phyloP scores from a whole-genome alignment of 2,329 filamentous ascomycete genomes.

The Beauveria brongniartii region DNA sequence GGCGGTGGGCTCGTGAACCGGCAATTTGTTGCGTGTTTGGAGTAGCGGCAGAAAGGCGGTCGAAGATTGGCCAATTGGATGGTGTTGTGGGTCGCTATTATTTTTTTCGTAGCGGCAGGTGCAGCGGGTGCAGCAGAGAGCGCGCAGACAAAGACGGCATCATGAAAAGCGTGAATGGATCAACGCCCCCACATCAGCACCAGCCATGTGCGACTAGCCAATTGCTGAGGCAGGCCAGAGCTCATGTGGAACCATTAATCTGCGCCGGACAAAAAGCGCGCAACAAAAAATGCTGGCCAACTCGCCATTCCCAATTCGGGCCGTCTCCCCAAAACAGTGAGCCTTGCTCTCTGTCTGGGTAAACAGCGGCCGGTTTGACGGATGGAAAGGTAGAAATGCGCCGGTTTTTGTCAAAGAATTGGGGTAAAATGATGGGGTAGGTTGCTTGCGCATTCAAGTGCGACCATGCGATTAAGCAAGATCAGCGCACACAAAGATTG shows the following conservation, averaged over 20 bases:
- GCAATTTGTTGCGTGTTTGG: neutral
- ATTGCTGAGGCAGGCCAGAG: slow-evolving; percentile 20
- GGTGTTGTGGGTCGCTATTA: neutral
- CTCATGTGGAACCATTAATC: slow-evolving; percentile 28
- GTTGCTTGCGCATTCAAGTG: slow-evolving; percentile 3
- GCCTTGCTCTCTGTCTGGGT: slow-evolving; percentile 4
- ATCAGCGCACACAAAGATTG: neutral
- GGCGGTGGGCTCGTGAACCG: neutral
- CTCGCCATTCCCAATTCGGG: slow-evolving; percentile 7
- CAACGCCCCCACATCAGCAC: slow-evolving; percentile 18
- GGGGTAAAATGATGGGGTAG: neutral
- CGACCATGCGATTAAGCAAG: neutral
- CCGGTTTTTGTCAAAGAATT: neutral
- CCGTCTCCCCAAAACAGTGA: slow-evolving; percentile 13
- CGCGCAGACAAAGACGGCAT: neutral
- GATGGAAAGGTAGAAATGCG: neutral
- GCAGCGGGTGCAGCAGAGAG: neutral
- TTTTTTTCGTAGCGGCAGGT: slow-evolving; percentile 1
- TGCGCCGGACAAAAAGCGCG: slow-evolving; percentile 22
- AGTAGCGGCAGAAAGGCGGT: neutral
- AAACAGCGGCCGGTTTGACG: neutral
- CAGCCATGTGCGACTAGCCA: slow-evolving; percentile 19
- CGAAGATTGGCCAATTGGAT: slow-evolving; percentile 7
- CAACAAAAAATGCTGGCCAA: slow-evolving; percentile 16
- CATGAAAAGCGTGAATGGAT: slow-evolving; percentile 18